Percentiles rank a stretch among this genome's conserved stretches.
These are phyloP conservation scores for Alloascoidea africana DNA, from an alignment of 805 yeast species.

Conservation along the genomic window DNA sequence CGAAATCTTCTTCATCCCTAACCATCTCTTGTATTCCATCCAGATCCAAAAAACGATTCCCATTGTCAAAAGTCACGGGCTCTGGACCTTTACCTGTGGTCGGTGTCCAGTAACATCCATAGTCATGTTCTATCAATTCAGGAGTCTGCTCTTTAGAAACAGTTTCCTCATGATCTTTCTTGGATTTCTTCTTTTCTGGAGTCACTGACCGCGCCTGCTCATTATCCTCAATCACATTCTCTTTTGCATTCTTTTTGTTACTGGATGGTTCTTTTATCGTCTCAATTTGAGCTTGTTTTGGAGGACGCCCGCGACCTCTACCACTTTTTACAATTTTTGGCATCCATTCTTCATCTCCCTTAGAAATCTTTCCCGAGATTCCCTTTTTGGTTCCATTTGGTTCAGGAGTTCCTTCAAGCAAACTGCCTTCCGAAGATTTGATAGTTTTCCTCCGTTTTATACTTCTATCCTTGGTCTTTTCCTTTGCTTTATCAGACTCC, in stretches of 20 bases:
- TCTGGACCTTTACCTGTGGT: background rate
- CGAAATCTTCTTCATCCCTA: conserved; percentile 54
- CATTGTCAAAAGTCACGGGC: background rate
- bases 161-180: background rate
- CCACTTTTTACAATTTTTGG: no score
- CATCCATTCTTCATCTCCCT: no score
- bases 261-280: no score
- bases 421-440: no score
- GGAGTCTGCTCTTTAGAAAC: background rate
- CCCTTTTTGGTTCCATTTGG: no score
- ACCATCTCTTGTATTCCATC: conserved; percentile 29
- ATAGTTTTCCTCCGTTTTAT: no score
- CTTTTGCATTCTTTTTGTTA: background rate
- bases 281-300: no score
- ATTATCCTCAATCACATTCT: background rate
- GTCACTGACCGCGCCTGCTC: background rate
- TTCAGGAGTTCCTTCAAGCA: no score
- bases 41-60: conserved; percentile 19
- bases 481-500: no score
- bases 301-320: no score
- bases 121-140: background rate
- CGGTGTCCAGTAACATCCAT: background rate
- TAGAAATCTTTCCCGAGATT: no score
- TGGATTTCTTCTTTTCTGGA: background rate
- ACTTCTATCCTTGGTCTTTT: no score